These are phyloP conservation scores for Uronychia binucleata DNA, from an alignment of 73 alveolate species.

Conservation along the genomic window DNA sequence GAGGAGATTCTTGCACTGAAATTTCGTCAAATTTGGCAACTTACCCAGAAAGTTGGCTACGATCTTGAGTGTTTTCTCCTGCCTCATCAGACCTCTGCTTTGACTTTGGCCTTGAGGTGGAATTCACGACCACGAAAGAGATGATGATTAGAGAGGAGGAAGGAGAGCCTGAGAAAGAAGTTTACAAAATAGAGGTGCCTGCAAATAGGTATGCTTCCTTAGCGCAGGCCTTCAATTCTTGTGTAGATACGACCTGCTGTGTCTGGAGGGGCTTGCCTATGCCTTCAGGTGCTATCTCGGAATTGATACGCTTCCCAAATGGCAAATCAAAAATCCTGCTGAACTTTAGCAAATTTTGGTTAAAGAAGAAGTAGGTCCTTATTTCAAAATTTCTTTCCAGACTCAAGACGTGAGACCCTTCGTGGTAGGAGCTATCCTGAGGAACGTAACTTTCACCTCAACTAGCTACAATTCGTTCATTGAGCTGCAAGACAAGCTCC, in stretches of 20 bases:
- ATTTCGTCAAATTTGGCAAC: neutral
- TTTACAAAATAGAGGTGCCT: constrained; percentile 92
- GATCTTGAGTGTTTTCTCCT: too few relatives aligned
- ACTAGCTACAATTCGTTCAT: constrained; percentile 77
- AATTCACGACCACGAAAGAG: constrained; percentile 85
- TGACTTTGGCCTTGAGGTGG: constrained; percentile 96
- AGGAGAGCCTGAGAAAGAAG: constrained; percentile 48
- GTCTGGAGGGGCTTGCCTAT: constrained; percentile 93
- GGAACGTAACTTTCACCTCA: constrained; percentile 74
- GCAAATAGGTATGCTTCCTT: constrained; percentile 67
- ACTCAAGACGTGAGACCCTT: constrained; percentile 83
- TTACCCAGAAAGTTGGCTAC: constrained; percentile 62
- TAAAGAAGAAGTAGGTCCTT: constrained; percentile 32
- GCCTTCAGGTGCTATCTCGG: constrained; percentile 75
- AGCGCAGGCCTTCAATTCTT: neutral
- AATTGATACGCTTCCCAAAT: constrained; percentile 57
- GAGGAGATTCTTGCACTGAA: neutral
- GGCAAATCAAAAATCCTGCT: constrained; percentile 42
- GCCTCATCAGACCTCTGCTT: constrained; percentile 95
- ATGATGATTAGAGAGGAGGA: constrained; percentile 53
- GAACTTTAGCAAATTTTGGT: constrained; percentile 59
- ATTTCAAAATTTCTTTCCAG: too few relatives aligned
- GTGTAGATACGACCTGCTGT: constrained; percentile 88
- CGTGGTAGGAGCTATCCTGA: constrained; percentile 90
- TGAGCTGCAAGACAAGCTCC: constrained; percentile 97